Evolutionary conservation across 73 alveolate genomes (phyloP).

Genomic region (Symbiodinium natans): DNA sequence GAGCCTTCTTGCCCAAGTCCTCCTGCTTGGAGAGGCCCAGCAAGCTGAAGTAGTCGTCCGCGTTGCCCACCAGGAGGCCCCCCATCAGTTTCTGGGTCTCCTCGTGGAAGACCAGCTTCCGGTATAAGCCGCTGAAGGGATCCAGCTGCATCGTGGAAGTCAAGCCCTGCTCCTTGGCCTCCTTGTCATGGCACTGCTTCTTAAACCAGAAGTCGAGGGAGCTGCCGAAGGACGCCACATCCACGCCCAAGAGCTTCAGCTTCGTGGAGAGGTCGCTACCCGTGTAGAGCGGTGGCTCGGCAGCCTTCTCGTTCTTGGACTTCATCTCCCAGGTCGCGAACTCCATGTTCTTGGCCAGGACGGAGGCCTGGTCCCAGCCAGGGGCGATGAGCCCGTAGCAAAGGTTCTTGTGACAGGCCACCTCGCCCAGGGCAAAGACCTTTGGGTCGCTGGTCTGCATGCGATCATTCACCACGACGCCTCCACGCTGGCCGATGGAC

Average conservation of each 20-base stretch:
- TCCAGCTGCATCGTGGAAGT: not conserved
- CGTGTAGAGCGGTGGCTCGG: not conserved
- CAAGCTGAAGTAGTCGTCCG: not conserved
- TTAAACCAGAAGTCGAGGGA: not conserved
- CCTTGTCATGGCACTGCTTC: not conserved
- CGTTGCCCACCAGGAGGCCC: slow-evolving; percentile 27
- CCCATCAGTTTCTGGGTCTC: not conserved
- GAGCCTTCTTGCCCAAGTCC: not conserved
- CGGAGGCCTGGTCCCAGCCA: not conserved
- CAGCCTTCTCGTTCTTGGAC: not conserved
- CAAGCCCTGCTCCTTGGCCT: not conserved
- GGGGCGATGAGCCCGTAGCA: slow-evolving; percentile 10
- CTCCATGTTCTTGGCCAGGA: not conserved
- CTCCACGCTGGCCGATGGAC: not conserved
- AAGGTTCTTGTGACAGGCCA: not conserved
- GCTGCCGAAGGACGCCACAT: slow-evolving; percentile 27
- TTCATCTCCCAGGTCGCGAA: too few relatives aligned
- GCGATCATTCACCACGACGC: not conserved
- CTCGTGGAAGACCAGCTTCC: not conserved
- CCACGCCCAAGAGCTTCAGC: slow-evolving; percentile 34
- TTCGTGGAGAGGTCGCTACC: not conserved
- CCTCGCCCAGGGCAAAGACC: slow-evolving; percentile 22
- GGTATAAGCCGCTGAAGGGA: not conserved
- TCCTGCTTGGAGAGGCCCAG: not conserved
- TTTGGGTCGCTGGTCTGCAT: not conserved